Percentiles rank a stretch among this genome's conserved stretches.
Conservation (phyloP, 495 filamentous ascomycete species). For the Jackrogersella multiformis region DNA sequence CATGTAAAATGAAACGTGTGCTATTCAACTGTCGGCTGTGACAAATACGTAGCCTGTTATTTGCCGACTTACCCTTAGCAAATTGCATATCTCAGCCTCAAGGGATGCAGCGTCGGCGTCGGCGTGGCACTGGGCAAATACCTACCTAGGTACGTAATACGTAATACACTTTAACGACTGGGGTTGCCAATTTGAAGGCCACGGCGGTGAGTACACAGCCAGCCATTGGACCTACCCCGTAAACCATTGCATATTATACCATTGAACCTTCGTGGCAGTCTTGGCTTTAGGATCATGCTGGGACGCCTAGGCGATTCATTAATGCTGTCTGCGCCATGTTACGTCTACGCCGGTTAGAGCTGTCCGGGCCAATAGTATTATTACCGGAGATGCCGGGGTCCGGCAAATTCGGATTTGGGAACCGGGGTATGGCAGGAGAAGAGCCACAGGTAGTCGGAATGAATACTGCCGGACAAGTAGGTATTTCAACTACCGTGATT, state of each 20-base stretch:
- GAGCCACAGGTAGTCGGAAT: slow-evolving; percentile 34
- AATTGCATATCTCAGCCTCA: slow-evolving; percentile 2
- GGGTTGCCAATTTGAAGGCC: background rate
- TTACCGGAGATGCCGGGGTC: slow-evolving; percentile 40
- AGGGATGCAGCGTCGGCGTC: background rate
- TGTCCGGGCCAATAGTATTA: slow-evolving; percentile 40
- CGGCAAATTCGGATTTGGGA: slow-evolving; percentile 38
- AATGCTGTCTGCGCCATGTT: slow-evolving; percentile 14
- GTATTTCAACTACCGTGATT: slow-evolving; percentile 35
- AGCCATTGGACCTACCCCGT: background rate
- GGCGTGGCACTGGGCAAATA: too few relatives aligned
- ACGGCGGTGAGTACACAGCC: background rate
- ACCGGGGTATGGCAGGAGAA: slow-evolving; percentile 21
- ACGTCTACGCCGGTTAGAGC: slow-evolving; percentile 25
- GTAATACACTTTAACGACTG: background rate
- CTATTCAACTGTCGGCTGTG: too few relatives aligned
- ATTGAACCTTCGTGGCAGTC: background rate
- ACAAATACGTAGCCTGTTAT: slow-evolving; percentile 1
- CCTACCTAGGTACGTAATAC: background rate
- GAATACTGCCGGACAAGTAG: slow-evolving; percentile 33
- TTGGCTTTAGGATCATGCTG: slow-evolving; percentile 1
- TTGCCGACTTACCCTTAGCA: background rate
- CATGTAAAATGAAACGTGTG: too few relatives aligned
- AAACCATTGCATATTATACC: too few relatives aligned
- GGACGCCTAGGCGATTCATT: slow-evolving; percentile 2